These are phyloP conservation scores for Tetrapisispora taiwanensis DNA, from an alignment of 805 yeast species.

Conservation along the genomic window DNA sequence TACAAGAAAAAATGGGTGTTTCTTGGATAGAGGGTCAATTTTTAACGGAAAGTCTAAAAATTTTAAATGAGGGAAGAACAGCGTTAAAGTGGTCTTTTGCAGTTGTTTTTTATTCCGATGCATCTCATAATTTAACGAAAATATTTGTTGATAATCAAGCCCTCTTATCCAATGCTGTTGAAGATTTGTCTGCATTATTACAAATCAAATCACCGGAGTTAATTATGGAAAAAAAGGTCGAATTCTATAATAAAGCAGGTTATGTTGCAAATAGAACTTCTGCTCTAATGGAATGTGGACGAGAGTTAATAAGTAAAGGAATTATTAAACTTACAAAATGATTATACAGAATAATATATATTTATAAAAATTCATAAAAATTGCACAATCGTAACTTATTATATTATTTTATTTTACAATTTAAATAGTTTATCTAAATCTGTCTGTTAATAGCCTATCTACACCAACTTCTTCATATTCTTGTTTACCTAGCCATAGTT, in stretches of 20 bases:
- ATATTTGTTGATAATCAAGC: slow-evolving; percentile 66
- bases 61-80: slow-evolving; percentile 57
- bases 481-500: slow-evolving; percentile 80
- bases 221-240: slow-evolving; percentile 29
- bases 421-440: slow-evolving; percentile 53
- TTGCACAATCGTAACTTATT: neutral
- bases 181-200: slow-evolving; percentile 54
- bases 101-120: slow-evolving; percentile 55
- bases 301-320: slow-evolving; percentile 27
- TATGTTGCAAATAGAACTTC: slow-evolving; percentile 29
- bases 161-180: slow-evolving; percentile 54
- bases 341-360: neutral
- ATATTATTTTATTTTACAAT: neutral
- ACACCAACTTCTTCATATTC: slow-evolving; percentile 86
- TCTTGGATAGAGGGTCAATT: slow-evolving; percentile 88
- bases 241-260: slow-evolving; percentile 31
- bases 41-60: slow-evolving; percentile 59
- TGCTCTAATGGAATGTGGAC: slow-evolving; percentile 32
- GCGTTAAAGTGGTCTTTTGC: slow-evolving; percentile 88
- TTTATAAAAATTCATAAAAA: neutral
- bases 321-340: slow-evolving; percentile 18
- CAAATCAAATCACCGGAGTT: slow-evolving; percentile 31
- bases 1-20: slow-evolving; percentile 54
- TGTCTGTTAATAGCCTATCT: slow-evolving; percentile 64
- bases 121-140: slow-evolving; percentile 41